phyloP scores from a whole-genome alignment of 2,329 filamentous ascomycete species.

The Raffaelea ambrosiae region DNA sequence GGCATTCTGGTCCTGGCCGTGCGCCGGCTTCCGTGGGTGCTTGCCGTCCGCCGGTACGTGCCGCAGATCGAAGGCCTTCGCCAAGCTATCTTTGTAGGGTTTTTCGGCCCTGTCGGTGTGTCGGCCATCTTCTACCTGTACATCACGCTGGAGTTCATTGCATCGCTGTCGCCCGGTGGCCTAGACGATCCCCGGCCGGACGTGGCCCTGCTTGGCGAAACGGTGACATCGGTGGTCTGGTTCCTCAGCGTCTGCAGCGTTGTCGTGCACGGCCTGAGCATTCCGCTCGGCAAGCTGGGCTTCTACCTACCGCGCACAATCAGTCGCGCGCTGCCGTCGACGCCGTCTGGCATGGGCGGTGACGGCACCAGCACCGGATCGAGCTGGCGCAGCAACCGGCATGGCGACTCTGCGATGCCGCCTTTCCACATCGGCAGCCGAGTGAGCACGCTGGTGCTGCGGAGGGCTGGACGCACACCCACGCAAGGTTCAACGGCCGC shows the following conservation, averaged over 20 bases:
- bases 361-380: not conserved
- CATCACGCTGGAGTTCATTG: slow-evolving; percentile 67
- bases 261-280: slow-evolving; percentile 74
- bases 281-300: slow-evolving; percentile 64
- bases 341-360: not conserved
- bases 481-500: not conserved
- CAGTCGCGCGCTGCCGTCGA: slow-evolving; percentile 30
- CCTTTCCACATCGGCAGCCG: slow-evolving; percentile 23
- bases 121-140: slow-evolving; percentile 90
- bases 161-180: slow-evolving; percentile 52
- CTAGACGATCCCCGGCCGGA: slow-evolving; percentile 54
- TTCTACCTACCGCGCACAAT: slow-evolving; percentile 56
- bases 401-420: slow-evolving; percentile 2
- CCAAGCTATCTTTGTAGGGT: slow-evolving; percentile 80
- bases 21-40: slow-evolving; percentile 68
- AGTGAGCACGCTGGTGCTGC: slow-evolving; percentile 17
- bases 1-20: slow-evolving; percentile 70
- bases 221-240: slow-evolving; percentile 70
- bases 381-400: slow-evolving; percentile 7
- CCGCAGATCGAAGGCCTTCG: slow-evolving; percentile 66
- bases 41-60: slow-evolving; percentile 65
- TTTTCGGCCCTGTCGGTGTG: slow-evolving; percentile 89
- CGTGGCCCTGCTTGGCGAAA: slow-evolving; percentile 55
- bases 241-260: slow-evolving; percentile 78
- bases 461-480: slow-evolving; percentile 6